phyloP scores from a whole-genome alignment of 768 basidiomycete genomes.

The Leccinum truebloodii region DNA sequence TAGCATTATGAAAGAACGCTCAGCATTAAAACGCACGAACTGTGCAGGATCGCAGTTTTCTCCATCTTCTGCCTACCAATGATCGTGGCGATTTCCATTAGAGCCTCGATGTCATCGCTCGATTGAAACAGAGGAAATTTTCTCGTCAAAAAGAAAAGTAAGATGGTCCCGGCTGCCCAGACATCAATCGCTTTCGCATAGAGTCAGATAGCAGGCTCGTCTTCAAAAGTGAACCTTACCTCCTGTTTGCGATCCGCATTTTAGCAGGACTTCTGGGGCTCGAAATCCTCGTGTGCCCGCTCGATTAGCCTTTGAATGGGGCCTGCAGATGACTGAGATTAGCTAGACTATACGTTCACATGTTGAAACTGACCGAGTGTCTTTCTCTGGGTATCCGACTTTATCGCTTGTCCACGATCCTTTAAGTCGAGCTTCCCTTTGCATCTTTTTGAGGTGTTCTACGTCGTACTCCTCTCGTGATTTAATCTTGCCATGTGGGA shows the following conservation, averaged over 20 bases:
- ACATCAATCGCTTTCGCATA: slow-evolving; percentile 80
- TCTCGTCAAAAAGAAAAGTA: slow-evolving; percentile 87
- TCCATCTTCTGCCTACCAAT: slow-evolving; percentile 85
- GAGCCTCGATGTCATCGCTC: slow-evolving; percentile 90
- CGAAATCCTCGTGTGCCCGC: slow-evolving; percentile 97
- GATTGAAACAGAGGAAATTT: slow-evolving; percentile 96
- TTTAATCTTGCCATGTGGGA: slow-evolving; percentile 69
- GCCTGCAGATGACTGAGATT: slow-evolving; percentile 42
- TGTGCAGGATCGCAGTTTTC: slow-evolving; percentile 82
- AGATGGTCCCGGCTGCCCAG: slow-evolving; percentile 92
- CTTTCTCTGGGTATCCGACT: slow-evolving; percentile 78
- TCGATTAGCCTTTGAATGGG: slow-evolving; percentile 88
- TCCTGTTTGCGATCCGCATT: slow-evolving; percentile 90
- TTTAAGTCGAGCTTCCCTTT: slow-evolving; percentile 60
- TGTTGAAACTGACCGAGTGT: slow-evolving; percentile 53
- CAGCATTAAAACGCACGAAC: slow-evolving; percentile 46
- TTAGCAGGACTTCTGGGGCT: slow-evolving; percentile 93
- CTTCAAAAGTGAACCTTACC: slow-evolving; percentile 50
- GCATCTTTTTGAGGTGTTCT: slow-evolving; percentile 53
- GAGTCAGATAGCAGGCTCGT: slow-evolving; percentile 11
- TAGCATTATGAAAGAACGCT: slow-evolving; percentile 6
- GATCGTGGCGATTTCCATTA: slow-evolving; percentile 91
- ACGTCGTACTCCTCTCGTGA: slow-evolving; percentile 46
- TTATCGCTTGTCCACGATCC: slow-evolving; percentile 57
- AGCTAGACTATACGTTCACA: neutral